phyloP scores from a whole-genome alignment of 768 basidiomycete genomes.

The Leccinellum albellum region DNA sequence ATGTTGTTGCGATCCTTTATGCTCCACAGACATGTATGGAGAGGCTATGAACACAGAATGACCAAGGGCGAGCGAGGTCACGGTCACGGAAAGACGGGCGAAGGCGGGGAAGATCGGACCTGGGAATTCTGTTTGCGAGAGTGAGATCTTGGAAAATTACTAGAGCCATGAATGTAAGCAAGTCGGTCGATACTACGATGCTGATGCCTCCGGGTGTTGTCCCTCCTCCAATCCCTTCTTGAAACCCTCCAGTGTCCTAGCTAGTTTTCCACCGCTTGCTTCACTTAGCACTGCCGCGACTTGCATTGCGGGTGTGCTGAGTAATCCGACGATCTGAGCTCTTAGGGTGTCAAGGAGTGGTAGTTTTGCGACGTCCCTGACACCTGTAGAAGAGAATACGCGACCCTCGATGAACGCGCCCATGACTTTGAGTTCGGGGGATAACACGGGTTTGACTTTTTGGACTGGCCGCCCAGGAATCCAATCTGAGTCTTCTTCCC shows the following conservation, averaged over 20 bases:
- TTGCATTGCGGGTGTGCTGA: slow-evolving; percentile 72
- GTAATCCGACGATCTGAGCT: slow-evolving; percentile 80
- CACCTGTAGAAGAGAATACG: slow-evolving; percentile 55
- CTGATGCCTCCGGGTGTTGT: slow-evolving; percentile 20
- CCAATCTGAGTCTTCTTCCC: slow-evolving; percentile 56
- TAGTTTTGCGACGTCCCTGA: slow-evolving; percentile 65
- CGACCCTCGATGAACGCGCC: slow-evolving; percentile 78
- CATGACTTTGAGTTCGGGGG: slow-evolving; percentile 68
- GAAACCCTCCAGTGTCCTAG: slow-evolving; percentile 72
- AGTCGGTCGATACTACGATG: slow-evolving; percentile 18
- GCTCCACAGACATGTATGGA: slow-evolving; percentile 69
- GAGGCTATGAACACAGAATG: slow-evolving; percentile 91
- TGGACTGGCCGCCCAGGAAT: slow-evolving; percentile 70
- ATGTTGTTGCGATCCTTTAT: slow-evolving; percentile 72
- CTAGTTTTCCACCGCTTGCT: slow-evolving; percentile 64
- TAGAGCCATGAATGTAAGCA: slow-evolving; percentile 8
- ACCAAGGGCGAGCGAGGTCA: slow-evolving; percentile 80
- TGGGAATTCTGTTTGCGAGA: slow-evolving; percentile 76
- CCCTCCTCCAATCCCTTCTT: slow-evolving; percentile 61
- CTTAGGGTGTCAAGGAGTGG: slow-evolving; percentile 75
- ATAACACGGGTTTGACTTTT: slow-evolving; percentile 48
- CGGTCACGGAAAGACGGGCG: slow-evolving; percentile 62
- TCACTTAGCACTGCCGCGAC: slow-evolving; percentile 67
- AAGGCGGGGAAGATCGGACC: slow-evolving; percentile 76
- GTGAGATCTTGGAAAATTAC: slow-evolving; percentile 1